Evolutionary conservation across 2,329 filamentous ascomycete genomes (phyloP).

Genomic region (Nigrospora oryzae): DNA sequence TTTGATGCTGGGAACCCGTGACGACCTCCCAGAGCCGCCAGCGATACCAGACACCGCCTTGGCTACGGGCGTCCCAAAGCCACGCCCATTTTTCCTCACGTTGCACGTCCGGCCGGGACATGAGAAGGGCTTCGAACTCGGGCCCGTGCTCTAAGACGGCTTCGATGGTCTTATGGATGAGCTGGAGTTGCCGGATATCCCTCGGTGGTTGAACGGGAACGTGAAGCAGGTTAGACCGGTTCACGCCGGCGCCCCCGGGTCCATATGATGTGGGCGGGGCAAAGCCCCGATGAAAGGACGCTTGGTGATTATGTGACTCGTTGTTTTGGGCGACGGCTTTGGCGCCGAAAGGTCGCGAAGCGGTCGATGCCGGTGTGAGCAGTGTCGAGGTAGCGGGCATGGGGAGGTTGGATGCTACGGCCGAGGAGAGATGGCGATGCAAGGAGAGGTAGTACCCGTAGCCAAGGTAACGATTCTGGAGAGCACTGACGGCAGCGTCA

Average conservation of each 20-base stretch:
- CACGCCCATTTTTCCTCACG: slow-evolving; percentile 86
- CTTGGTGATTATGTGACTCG: slow-evolving; percentile 33
- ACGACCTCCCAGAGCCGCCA: slow-evolving; percentile 85
- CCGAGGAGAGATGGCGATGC: slow-evolving; percentile 76
- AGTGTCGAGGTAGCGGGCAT: slow-evolving; percentile 9
- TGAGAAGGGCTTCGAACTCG: slow-evolving; percentile 85
- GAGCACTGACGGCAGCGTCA: slow-evolving; percentile 64
- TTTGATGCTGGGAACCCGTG: slow-evolving; percentile 48
- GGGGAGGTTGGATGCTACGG: slow-evolving; percentile 40
- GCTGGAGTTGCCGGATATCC: slow-evolving; percentile 68
- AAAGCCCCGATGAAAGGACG: slow-evolving; percentile 44
- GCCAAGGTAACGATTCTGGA: slow-evolving; percentile 80
- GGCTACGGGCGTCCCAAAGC: slow-evolving; percentile 79
- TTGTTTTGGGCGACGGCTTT: slow-evolving; percentile 46
- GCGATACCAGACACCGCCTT: slow-evolving; percentile 81
- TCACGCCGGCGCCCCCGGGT: slow-evolving; percentile 29
- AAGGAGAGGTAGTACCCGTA: slow-evolving; percentile 75
- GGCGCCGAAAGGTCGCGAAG: slow-evolving; percentile 69
- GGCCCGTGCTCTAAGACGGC: slow-evolving; percentile 69
- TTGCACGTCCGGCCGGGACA: slow-evolving; percentile 78
- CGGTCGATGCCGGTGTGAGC: slow-evolving; percentile 25
- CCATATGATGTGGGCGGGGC: slow-evolving; percentile 69
- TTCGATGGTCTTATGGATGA: slow-evolving; percentile 86
- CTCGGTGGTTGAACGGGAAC: slow-evolving; percentile 68
- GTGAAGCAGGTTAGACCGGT: slow-evolving; percentile 43